Evolutionary conservation across 192 early-diverging fungal genomes (phyloP), one percentile per base, ranked within the genome.

Genomic region (Pilobolus umbonatus): DNA sequence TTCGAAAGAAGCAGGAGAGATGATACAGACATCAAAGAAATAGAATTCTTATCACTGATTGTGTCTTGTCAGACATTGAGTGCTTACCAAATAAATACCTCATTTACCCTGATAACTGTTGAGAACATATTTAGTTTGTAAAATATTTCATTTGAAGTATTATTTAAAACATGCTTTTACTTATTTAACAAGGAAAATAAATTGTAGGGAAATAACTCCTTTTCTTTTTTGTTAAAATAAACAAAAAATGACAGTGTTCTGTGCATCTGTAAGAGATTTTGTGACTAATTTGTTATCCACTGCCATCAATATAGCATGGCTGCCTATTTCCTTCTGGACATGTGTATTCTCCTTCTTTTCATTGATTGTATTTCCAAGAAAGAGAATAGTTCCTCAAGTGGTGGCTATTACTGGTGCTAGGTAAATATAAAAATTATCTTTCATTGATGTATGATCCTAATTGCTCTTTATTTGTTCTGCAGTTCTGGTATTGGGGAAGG

Each of bases 381-480:
- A 43, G 9, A 3, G 10, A 3, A 26, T 42, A 22, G 19, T 30
- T 21, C 55, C 55, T 11, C 40, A 57, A 5, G 55, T 57, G 6
- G 55, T 57, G 17, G 55, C 55, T 31, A 57, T 57, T 24, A 57
- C 55, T 19, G 55, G 55, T 6, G 55, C 55, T 43, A 57, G 25
- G 55, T 57, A 57, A 57, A 29, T 4, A 17, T 21, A 21, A 19
- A 17, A 29, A 28, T 14, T 14, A 11, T 25, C 10, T 15, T 38
- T 39, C 28, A 12, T 55, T 25, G 52, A 9, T 30, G 10, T 29
- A 1, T 49, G 17, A 26, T 26, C 4, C 25, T 14, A 4, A 21
- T 26, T 11, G 6, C 17, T 45, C 5, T 8, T 35, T 35, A 30
- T 30, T 31, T n/a, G 28, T 28, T 30, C 11, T 11, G 21, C 29